phyloP scores from a whole-genome alignment of 2,329 filamentous ascomycete genomes.

The Claviceps sp. region DNA sequence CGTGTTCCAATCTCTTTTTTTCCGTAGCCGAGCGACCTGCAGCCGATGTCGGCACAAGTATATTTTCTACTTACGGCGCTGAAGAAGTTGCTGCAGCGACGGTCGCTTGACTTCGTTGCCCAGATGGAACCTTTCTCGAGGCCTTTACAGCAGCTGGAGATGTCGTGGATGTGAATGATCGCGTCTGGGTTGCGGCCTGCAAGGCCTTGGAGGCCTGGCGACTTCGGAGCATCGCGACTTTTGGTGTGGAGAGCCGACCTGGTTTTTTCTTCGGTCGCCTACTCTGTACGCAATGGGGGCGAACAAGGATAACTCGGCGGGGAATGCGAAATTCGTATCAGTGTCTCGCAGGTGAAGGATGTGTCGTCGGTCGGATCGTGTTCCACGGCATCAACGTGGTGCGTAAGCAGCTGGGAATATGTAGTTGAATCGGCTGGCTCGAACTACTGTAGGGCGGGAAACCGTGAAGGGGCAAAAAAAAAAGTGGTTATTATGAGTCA shows the following conservation, averaged over 20 bases:
- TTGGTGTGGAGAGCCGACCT: not conserved
- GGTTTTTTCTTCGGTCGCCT: not conserved
- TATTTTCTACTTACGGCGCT: constrained; percentile 34
- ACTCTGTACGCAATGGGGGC: too few species aligned
- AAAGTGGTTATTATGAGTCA: too few species aligned
- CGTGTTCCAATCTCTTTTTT: not conserved
- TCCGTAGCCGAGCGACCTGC: not conserved
- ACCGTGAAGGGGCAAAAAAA: too few species aligned
- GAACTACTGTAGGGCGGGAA: too few species aligned
- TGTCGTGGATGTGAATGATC: constrained; percentile 27
- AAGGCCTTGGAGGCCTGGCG: constrained; percentile 34
- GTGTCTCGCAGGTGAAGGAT: too few species aligned
- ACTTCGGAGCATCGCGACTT: constrained; percentile 33
- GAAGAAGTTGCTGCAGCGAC: constrained; percentile 29
- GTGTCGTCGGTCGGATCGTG: too few species aligned
- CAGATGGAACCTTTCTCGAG: constrained; percentile 26
- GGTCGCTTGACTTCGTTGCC: constrained; percentile 35
- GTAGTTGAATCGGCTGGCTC: too few species aligned
- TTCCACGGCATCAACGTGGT: too few species aligned
- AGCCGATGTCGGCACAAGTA: constrained; percentile 7
- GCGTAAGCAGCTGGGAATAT: too few species aligned
- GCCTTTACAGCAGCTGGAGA: constrained; percentile 21
- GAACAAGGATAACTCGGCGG: too few species aligned
- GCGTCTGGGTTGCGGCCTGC: constrained; percentile 27
- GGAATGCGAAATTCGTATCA: too few species aligned